Conservation (phyloP, 2,329 filamentous ascomycete species). For the Amauroascus verrucosus region DNA sequence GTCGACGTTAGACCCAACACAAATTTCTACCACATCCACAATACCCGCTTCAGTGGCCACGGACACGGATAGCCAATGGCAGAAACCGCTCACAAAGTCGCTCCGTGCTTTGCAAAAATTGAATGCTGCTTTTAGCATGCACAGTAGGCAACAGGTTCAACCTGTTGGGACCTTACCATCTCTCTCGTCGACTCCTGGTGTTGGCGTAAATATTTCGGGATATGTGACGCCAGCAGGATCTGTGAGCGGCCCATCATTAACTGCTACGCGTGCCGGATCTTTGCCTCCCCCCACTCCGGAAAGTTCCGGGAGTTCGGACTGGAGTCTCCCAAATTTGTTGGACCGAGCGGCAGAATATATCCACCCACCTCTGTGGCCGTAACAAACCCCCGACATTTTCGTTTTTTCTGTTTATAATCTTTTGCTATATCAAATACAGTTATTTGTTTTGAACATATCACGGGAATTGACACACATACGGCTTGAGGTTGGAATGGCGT, state of each 20-base stretch:
- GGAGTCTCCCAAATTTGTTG: slow-evolving; percentile 37
- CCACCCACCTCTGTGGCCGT: slow-evolving; percentile 36
- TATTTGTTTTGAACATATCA: too few relatives aligned
- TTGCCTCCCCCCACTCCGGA: slow-evolving; percentile 39
- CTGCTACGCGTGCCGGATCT: slow-evolving; percentile 24
- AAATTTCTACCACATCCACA: slow-evolving; percentile 23
- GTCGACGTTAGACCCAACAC: slow-evolving; percentile 20
- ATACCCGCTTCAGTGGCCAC: slow-evolving; percentile 22
- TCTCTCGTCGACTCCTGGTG: neutral
- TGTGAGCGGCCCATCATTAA: slow-evolving; percentile 1
- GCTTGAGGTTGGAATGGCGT: too few relatives aligned
- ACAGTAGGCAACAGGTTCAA: slow-evolving; percentile 17
- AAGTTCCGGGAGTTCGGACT: slow-evolving; percentile 39
- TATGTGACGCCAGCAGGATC: slow-evolving; percentile 9
- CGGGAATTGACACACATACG: too few relatives aligned
- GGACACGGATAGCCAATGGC: slow-evolving; percentile 37
- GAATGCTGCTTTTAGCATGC: slow-evolving; percentile 30
- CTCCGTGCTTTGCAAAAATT: slow-evolving; percentile 39
- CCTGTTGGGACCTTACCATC: slow-evolving; percentile 10
- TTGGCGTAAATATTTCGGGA: slow-evolving; percentile 6
- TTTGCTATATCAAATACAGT: too few relatives aligned
- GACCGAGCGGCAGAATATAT: slow-evolving; percentile 41
- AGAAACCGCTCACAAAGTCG: slow-evolving; percentile 38
- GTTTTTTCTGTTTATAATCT: neutral
- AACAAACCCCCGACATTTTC: neutral